Evolutionary conservation across 352 stramenopile species (phyloP).

Genomic region (Halophytophthora polymorphica): DNA sequence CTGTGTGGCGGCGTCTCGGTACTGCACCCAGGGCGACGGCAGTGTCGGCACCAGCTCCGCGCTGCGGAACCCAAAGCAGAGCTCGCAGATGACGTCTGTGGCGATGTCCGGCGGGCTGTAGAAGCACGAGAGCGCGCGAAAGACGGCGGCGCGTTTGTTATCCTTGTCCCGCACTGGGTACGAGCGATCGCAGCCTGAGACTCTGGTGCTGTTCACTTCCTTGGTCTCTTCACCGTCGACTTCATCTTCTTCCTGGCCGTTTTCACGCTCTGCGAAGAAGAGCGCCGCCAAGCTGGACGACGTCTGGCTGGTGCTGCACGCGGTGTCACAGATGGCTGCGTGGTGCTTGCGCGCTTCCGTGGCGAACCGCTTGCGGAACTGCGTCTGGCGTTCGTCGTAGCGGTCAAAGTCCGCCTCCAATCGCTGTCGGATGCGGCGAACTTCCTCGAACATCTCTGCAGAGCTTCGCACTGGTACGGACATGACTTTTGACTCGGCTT

Average conservation of each 20-base stretch:
- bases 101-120: conserved; percentile 41
- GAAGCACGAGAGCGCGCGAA: conserved; percentile 39
- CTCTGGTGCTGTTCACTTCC: background rate
- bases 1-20: conserved; percentile 33
- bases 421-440: conserved; percentile 31
- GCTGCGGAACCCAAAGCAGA: conserved; percentile 43
- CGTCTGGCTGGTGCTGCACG: conserved; percentile 22
- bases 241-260: conserved; percentile 1
- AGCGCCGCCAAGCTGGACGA: conserved; percentile 24
- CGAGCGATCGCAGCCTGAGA: background rate
- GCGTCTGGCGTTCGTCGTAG: conserved; percentile 43
- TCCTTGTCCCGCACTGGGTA: conserved; percentile 20
- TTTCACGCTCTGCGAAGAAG: conserved; percentile 29
- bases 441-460: conserved; percentile 48
- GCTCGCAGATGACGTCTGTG: conserved; percentile 51
- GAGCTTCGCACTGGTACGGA: conserved; percentile 26
- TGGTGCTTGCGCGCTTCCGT: conserved; percentile 47
- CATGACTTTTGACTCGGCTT: too few species aligned
- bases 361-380: conserved; percentile 56
- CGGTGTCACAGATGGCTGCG: conserved; percentile 42
- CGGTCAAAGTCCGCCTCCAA: conserved; percentile 38
- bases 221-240: background rate
- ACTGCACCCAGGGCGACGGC: conserved; percentile 47
- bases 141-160: conserved; percentile 18
- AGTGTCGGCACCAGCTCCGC: conserved; percentile 27